A percentile compares a stretch with the other conserved stretches of the same genome.
Conservation (phyloP, 805 yeast genomes). For the Candida fluviatilis region DNA sequence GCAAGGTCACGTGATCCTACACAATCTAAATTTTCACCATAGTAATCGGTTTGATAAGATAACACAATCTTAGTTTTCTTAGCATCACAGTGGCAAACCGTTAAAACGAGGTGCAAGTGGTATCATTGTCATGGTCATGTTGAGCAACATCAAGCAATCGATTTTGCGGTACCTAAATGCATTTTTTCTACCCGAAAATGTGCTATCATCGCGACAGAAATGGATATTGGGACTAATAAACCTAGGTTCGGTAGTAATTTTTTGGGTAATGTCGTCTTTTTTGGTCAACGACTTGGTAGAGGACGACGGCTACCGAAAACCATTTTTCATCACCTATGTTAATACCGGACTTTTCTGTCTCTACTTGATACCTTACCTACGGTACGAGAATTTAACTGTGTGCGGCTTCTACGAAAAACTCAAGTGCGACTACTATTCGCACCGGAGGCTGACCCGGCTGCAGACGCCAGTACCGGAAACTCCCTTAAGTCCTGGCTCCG, state of each 20-base stretch:
- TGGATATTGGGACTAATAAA: constrained; percentile 81
- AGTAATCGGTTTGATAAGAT: too few species aligned
- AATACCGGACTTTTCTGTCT: constrained; percentile 83
- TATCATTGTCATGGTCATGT: background rate
- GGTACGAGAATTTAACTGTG: constrained; percentile 21
- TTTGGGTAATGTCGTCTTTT: constrained; percentile 92
- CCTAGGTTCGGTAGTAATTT: constrained; percentile 68
- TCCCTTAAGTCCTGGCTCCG: constrained; percentile 7
- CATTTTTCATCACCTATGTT: constrained; percentile 86
- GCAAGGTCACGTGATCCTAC: background rate
- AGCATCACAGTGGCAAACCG: too few species aligned
- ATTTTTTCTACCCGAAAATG: constrained; percentile 17
- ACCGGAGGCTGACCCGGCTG: constrained; percentile 20
- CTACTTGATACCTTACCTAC: constrained; percentile 63
- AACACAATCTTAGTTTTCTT: background rate
- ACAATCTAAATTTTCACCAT: background rate
- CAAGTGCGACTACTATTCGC: constrained; percentile 21
- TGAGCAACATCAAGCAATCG: background rate
- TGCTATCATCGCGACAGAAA: constrained; percentile 29
- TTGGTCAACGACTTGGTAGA: constrained; percentile 75
- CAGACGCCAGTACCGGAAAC: constrained; percentile 2
- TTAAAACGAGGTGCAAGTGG: too few species aligned
- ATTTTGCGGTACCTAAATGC: constrained; percentile 11
- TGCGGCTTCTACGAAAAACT: constrained; percentile 19
- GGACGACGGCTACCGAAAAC: constrained; percentile 70